A percentile compares a stretch with the other conserved stretches of the same genome.
Evolutionary conservation across 495 filamentous ascomycete genomes (phyloP).

Genomic region (Jackrogersella minutella): DNA sequence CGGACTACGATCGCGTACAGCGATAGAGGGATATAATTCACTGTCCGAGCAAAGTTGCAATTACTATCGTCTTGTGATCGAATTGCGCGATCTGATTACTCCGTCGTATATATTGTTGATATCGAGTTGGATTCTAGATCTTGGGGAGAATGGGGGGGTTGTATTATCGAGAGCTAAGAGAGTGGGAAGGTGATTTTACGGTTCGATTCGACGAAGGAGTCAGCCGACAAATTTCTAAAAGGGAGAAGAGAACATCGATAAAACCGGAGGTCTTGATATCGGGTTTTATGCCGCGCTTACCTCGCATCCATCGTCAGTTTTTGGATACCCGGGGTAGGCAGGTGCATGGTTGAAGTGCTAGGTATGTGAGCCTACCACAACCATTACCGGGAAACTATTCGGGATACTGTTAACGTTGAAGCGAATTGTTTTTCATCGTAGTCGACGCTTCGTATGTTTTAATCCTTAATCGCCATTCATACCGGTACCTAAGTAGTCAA

Average conservation of each 20-base stretch:
- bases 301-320: not conserved
- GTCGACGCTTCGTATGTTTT: too few relatives aligned
- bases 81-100: too few relatives aligned
- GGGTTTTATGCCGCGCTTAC: not conserved
- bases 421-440: too few relatives aligned
- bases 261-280: not conserved
- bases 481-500: too few relatives aligned
- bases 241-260: not conserved
- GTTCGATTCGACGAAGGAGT: not conserved
- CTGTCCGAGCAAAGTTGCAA: not conserved
- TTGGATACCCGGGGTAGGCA: not conserved
- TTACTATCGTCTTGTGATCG: slow-evolving; percentile 4
- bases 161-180: not conserved
- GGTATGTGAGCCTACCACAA: too few relatives aligned
- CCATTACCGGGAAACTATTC: too few relatives aligned
- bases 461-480: too few relatives aligned
- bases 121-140: not conserved
- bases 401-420: too few relatives aligned
- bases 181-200: not conserved
- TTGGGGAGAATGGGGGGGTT: not conserved
- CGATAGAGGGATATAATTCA: not conserved
- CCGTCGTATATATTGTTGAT: not conserved
- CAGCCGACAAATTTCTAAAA: not conserved
- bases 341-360: too few relatives aligned
- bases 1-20: not conserved